Base-by-base conservation (phyloP, 2,329 filamentous ascomycete genomes). In the Talaromyces sp. region DNA sequence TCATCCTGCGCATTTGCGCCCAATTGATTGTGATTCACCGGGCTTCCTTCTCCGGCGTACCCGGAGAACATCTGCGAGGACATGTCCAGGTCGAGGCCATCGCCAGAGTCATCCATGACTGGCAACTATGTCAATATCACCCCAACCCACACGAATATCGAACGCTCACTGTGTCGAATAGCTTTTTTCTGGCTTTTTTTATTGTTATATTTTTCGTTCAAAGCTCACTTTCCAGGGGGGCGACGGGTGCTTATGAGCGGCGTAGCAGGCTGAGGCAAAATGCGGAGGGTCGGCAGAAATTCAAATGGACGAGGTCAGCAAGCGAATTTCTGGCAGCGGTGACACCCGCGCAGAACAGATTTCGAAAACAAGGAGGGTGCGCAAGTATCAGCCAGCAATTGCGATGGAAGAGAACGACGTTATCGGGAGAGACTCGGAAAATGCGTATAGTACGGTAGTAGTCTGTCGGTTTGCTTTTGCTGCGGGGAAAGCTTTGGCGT, bases 61-160 rank as follows among this genome's bases (percentile, higher is more conserved):
- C 77, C 77, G 60, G 86, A 85, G 68, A 89, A 91, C 58, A 90
- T 85, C 71, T 89, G 87, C 59, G 83, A 81, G 65, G 73, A 73
- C 68, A 78, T 74, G 60, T 79, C 77, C 61, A 77, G 79, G 55
- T 70, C 72, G 67, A 77, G 65, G 54, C 69, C 69, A 48, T 79
- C 76, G 38, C 57, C 43, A 21, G 67, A 57, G 53, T 69, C 67
- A 50, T 75, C 72, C 73, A 75, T 75, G 52, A 55, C 66, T 54
- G 17, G 26, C 11, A n/a, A 27, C 7, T 17, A 24, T 54, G 48
- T 29, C 2, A 8, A 29, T 52, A 52, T 3, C 26, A 29, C 26
- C 48, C 48, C 48, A n/a, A 17, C 48, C 21, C 48, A 52, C 29
- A 26, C 7, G 29, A 26, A 21, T 29, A 1, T 17, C 9, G 48